Base-by-base conservation (phyloP, 345 rosid genomes). In the Fremontodendron californicum region DNA sequence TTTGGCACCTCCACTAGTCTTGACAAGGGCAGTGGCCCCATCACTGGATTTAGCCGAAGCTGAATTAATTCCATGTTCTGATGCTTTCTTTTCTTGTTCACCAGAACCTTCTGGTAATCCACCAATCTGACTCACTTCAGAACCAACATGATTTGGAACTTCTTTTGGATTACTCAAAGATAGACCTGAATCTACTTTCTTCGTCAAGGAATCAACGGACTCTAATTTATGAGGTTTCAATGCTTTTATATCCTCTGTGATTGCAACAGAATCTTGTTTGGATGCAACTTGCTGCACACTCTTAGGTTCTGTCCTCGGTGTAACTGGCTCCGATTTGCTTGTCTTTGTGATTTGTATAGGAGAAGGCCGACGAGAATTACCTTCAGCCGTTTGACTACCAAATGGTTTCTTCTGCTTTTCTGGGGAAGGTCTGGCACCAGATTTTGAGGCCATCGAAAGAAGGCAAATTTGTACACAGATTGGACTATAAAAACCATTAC, bases 371-470 rank as follows among this genome's bases (percentile, higher is more conserved):
- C 46, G 54, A 62, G 65, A 66, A 1, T 83, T 84, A 62, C 82
- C 83, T 75, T 83, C 84, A 0, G 18, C 15, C 33, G 82, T 58
- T 80, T 89, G 82, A 81, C 66, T 80, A 76, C 78, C 55, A 3
- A 57, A 16, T 37, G 71, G 77, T 77, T 79, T 87, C 81, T 78
- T 86, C 45, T 71, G 85, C 83, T 67, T 69, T 74, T 82, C 91
- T 0, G 81, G 86, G 16, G 87, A 86, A 81, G 82, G 72, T 79
- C 84, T 79, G 52, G 76, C 23, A 78, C 81, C 79, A 65, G 71
- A 83, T 79, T 83, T 87, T 12, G 92, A 90, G 80, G 97, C 94
- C 97, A 90, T 89, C 31, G 55, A 81, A 79, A 72, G 31, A 40
- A 60, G 49, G 63, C 71, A 81, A 55, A 77, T 43, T 46, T 49